Evolutionary conservation across 2,329 filamentous ascomycete species (phyloP).

Genomic region (Rugonectria rugulosa): DNA sequence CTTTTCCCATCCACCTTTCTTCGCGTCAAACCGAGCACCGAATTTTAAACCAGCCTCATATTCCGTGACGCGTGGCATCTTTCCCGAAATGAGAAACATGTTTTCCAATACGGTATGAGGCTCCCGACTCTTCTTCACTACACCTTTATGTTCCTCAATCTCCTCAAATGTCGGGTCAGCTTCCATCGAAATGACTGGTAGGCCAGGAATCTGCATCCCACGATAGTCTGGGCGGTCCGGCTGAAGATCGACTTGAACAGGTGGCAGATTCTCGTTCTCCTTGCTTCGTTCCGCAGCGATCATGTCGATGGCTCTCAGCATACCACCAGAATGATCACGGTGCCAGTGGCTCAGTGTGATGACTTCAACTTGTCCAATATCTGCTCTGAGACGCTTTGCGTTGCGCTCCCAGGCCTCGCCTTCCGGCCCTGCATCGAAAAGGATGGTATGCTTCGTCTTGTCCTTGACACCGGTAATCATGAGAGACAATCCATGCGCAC

Average conservation of each 20-base stretch:
- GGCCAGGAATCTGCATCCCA: slow-evolving; percentile 51
- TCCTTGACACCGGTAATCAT: slow-evolving; percentile 30
- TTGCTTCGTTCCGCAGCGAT: slow-evolving; percentile 51
- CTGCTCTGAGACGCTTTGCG: slow-evolving; percentile 41
- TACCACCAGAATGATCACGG: slow-evolving; percentile 61
- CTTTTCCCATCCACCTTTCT: too few relatives aligned
- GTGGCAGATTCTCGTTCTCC: slow-evolving; percentile 24
- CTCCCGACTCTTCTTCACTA: slow-evolving; percentile 47
- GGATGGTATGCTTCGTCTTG: slow-evolving; percentile 52
- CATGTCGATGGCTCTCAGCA: slow-evolving; percentile 56
- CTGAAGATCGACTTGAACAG: slow-evolving; percentile 57
- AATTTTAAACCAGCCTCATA: slow-evolving; percentile 58
- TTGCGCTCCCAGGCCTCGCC: slow-evolving; percentile 60
- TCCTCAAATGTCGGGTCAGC: slow-evolving; percentile 60
- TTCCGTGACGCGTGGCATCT: slow-evolving; percentile 56
- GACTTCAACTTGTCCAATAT: slow-evolving; percentile 46
- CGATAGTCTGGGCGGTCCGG: slow-evolving; percentile 59
- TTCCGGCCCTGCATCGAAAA: slow-evolving; percentile 63
- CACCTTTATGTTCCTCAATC: slow-evolving; percentile 37
- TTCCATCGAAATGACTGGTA: slow-evolving; percentile 59
- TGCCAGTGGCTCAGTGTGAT: slow-evolving; percentile 63
- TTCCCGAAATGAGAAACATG: slow-evolving; percentile 61
- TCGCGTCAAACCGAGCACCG: slow-evolving; percentile 52
- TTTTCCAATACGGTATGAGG: slow-evolving; percentile 56
- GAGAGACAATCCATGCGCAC: too few relatives aligned